Evolutionary conservation across 2,329 filamentous ascomycete genomes (phyloP).

Genomic region (Mycogone perniciosa): DNA sequence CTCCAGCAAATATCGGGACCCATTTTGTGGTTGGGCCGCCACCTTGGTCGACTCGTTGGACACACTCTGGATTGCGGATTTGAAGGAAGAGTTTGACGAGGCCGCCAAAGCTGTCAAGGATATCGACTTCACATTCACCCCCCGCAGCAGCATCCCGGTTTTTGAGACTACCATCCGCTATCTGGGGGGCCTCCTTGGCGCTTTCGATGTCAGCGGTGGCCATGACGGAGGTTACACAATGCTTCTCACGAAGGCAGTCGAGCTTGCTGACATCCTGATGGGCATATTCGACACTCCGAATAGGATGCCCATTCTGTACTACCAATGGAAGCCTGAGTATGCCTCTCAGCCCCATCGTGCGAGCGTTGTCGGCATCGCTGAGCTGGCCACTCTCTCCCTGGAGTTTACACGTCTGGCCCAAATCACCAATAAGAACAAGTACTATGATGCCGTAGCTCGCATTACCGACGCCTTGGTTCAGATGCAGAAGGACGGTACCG

Average conservation of each 20-base stretch:
- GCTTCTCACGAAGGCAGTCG: conserved; percentile 69
- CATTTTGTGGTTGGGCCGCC: conserved; percentile 88
- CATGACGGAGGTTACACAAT: conserved; percentile 50
- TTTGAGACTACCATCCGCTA: conserved; percentile 93
- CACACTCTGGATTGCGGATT: conserved; percentile 79
- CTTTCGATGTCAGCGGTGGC: conserved; percentile 77
- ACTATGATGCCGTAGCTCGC: conserved; percentile 83
- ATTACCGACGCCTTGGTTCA: conserved; percentile 75
- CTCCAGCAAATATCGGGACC: conserved; percentile 60
- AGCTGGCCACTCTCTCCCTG: conserved; percentile 73
- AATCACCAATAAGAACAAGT: conserved; percentile 71
- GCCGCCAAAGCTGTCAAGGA: conserved; percentile 61
- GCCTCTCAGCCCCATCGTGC: conserved; percentile 60
- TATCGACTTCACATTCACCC: conserved; percentile 77
- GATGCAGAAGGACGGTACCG: conserved; percentile 62
- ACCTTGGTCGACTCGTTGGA: conserved; percentile 79
- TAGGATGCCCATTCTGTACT: conserved; percentile 80
- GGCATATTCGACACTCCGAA: conserved; percentile 88
- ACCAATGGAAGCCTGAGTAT: conserved; percentile 65
- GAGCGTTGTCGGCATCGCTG: conserved; percentile 53
- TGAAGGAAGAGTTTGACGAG: conserved; percentile 73
- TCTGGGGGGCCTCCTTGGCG: conserved; percentile 75
- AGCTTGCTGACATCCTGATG: conserved; percentile 75
- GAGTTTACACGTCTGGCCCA: conserved; percentile 89
- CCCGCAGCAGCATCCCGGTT: conserved; percentile 66